Evolutionary conservation across 2,329 filamentous ascomycete genomes (phyloP), one percentile per base, ranked within the genome.

Genomic region (Kalaharituber pfeilii): DNA sequence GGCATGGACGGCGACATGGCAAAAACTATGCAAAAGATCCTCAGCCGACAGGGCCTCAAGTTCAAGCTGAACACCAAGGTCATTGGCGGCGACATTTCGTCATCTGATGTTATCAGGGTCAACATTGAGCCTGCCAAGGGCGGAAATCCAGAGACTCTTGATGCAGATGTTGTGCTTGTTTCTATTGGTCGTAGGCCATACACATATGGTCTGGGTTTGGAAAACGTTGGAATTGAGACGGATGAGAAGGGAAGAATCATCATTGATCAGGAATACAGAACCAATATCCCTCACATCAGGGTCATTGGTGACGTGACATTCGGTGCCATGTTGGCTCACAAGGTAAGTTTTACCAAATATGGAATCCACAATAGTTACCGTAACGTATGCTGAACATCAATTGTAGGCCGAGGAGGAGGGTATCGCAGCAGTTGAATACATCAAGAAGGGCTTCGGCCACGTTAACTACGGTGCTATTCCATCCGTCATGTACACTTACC

Each of bases 31-130:
- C 88, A 95, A 71, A 96, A 94, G 78, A 81, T 94, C 59, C 79
- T 98, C 61, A 79, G 79, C 69, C 96, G 94, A 78, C 91, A 98
- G 75, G 91, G 89, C 58, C 83, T 98, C 69, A 91, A 94, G 67
- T 98, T 98, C 78, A 95, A 94, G 80, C 80, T 93, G 63, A 83
- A 85, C 75, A 96, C 91, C 66, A 98, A 98, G 79, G 91, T 98
- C 61, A 72, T 82, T 60, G 78, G 80, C 64, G 91, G 91, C 63
- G 88, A 96, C 67, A 81, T 79, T 66, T 81, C 76, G 64, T 82
- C 83, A 57, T 13, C 42, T 22, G 80, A 86, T 57, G 79, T 75
- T 62, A 74, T 98, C 65, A 84, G 83, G 72, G 77, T 98, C 58
- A 80, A 84, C 62, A 75, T 94, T 57, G 91, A 98, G 71, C 79